Evolutionary conservation across 2,329 filamentous ascomycete genomes (phyloP).

Genomic region (Ascochyta lentis): DNA sequence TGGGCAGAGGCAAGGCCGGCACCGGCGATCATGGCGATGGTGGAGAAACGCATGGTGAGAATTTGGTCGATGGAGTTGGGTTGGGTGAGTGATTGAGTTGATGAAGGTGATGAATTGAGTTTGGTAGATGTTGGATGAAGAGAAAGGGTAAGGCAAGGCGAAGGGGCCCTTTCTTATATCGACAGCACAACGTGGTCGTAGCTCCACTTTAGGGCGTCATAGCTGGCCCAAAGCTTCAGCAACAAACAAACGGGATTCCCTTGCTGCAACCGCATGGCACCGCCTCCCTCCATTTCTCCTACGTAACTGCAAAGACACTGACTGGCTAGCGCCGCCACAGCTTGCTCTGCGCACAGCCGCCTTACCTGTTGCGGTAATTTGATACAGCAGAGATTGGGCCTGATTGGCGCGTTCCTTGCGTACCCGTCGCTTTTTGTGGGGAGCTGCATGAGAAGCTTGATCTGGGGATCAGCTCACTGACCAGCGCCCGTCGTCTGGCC

Average conservation of each 20-base stretch:
- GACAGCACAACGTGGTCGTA: slow-evolving; percentile 18
- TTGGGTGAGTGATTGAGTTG: slow-evolving; percentile 12
- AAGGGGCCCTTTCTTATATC: slow-evolving; percentile 26
- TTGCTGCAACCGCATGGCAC: slow-evolving; percentile 27
- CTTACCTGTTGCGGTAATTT: slow-evolving; percentile 26
- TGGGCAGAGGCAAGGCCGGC: slow-evolving; percentile 40
- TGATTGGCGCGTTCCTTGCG: slow-evolving; percentile 31
- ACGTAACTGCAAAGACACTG: slow-evolving; percentile 28
- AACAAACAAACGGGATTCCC: slow-evolving; percentile 34
- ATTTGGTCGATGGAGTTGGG: slow-evolving; percentile 11
- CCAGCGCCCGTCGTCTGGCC: slow-evolving; percentile 10
- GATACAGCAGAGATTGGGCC: neutral
- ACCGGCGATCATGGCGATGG: slow-evolving; percentile 39
- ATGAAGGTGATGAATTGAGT: slow-evolving; percentile 18
- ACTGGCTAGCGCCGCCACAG: slow-evolving; percentile 36
- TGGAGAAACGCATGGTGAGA: slow-evolving; percentile 48
- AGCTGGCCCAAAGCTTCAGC: slow-evolving; percentile 22
- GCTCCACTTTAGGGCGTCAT: slow-evolving; percentile 22
- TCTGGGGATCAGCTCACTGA: slow-evolving; percentile 24
- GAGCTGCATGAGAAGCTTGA: slow-evolving; percentile 22
- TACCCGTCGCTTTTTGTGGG: slow-evolving; percentile 20
- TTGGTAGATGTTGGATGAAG: slow-evolving; percentile 19
- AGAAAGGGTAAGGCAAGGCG: slow-evolving; percentile 20
- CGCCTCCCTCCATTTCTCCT: slow-evolving; percentile 30
- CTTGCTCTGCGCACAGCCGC: slow-evolving; percentile 7